phyloP scores from a whole-genome alignment of 306 rosid genomes.

The Vachellia collinsii region DNA sequence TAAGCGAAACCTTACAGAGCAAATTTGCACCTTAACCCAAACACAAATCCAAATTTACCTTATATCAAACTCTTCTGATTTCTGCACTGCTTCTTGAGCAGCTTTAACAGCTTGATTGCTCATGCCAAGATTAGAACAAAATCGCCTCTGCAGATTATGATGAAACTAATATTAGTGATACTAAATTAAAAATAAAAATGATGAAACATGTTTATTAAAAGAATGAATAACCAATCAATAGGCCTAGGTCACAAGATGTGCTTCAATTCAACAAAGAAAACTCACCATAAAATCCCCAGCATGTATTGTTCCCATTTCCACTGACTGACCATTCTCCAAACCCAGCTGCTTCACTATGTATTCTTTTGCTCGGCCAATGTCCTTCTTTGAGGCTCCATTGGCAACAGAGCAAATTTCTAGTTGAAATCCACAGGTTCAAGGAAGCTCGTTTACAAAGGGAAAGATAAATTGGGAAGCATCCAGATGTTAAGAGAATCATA shows the following conservation, averaged over 20 bases:
- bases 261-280: slow-evolving; percentile 11
- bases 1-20: too few relatives aligned
- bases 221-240: neutral
- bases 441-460: slow-evolving; percentile 55
- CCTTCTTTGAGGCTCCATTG: slow-evolving; percentile 84
- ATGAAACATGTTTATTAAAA: neutral
- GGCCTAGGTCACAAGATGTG: neutral
- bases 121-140: slow-evolving; percentile 86
- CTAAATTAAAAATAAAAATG: neutral
- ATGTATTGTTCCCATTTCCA: slow-evolving; percentile 87
- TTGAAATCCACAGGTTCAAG: slow-evolving; percentile 60
- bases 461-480: slow-evolving; percentile 52
- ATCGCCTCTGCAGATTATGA: slow-evolving; percentile 60
- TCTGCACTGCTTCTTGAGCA: slow-evolving; percentile 69
- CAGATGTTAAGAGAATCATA: slow-evolving; percentile 52
- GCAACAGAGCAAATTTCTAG: slow-evolving; percentile 84
- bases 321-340: slow-evolving; percentile 73
- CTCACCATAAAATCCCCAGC: slow-evolving; percentile 84
- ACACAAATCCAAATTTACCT: slow-evolving; percentile 10
- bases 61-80: slow-evolving; percentile 54
- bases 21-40: too few relatives aligned
- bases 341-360: slow-evolving; percentile 84
- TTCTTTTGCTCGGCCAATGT: slow-evolving; percentile 86
- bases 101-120: slow-evolving; percentile 76
- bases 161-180: neutral